Conservation (phyloP, 169 alveolate species). For the Plasmodium falciparum region DNA sequence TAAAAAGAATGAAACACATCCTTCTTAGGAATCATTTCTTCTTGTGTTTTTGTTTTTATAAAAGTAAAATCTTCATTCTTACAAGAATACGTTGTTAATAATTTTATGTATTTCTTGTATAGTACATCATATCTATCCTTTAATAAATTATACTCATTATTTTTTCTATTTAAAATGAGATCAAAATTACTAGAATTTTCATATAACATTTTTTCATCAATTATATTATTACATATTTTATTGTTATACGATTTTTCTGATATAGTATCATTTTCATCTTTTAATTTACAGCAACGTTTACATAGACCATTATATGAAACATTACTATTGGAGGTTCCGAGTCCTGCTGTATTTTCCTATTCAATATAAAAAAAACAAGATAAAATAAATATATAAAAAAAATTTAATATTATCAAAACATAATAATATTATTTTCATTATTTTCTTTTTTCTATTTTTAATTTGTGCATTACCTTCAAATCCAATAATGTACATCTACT, state of each 20-base stretch:
- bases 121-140: slow-evolving; percentile 40
- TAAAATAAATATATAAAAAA: not conserved
- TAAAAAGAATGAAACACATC: slow-evolving; percentile 65
- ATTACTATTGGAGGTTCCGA: not conserved
- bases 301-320: not conserved
- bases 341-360: slow-evolving; percentile 15
- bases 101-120: slow-evolving; percentile 34
- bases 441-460: slow-evolving; percentile 11
- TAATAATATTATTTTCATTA: not conserved
- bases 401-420: not conserved
- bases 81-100: slow-evolving; percentile 14
- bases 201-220: not conserved
- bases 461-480: not conserved
- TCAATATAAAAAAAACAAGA: slow-evolving; percentile 9
- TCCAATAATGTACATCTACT: not conserved
- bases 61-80: slow-evolving; percentile 54
- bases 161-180: slow-evolving; percentile 12
- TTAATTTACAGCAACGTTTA: not conserved
- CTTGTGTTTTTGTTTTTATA: slow-evolving; percentile 23
- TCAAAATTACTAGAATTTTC: slow-evolving; percentile 5
- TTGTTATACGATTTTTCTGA: too few relatives aligned
- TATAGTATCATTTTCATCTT: not conserved
- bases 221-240: too few relatives aligned
- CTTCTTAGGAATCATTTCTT: slow-evolving; percentile 1
- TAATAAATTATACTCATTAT: slow-evolving; percentile 46